Conservation (phyloP, 164 flowering plant genomes). For the Paratinospora sagittata region DNA sequence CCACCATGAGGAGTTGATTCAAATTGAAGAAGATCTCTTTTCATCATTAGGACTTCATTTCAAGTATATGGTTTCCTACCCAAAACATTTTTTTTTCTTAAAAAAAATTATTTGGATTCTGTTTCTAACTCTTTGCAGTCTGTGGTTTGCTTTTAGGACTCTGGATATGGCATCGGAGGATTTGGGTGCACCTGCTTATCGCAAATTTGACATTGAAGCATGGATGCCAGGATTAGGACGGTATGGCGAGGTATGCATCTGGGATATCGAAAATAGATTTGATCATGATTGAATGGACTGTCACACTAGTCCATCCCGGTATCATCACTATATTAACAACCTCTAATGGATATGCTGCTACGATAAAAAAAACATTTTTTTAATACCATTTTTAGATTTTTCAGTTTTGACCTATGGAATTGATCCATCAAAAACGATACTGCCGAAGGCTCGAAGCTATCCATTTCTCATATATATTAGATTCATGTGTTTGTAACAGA, state of each 20-base stretch:
- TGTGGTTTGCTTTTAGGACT: constrained; percentile 42
- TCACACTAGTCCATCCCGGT: not conserved
- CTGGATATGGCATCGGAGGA: constrained; percentile 91
- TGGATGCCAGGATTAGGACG: constrained; percentile 99
- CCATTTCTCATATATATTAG: not conserved
- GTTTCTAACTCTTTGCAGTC: not conserved
- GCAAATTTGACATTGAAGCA: constrained; percentile 92
- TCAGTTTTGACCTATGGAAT: not conserved
- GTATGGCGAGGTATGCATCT: constrained; percentile 74
- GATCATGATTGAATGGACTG: not conserved
- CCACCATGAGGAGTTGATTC: constrained; percentile 74
- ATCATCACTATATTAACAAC: not conserved
- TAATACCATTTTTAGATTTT: not conserved
- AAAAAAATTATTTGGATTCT: not conserved
- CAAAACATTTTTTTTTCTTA: not conserved
- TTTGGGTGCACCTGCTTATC: constrained; percentile 95
- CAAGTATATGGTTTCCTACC: constrained; percentile 43
- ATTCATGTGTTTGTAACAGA: constrained; percentile 35
- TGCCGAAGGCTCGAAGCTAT: not conserved
- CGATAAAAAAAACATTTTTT: not conserved
- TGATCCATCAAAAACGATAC: not conserved
- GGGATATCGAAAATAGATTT: not conserved
- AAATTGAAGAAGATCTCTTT: constrained; percentile 80
- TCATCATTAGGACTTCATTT: constrained; percentile 80
- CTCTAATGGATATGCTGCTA: not conserved